These are phyloP conservation scores for Chrysosphaeria jannelii DNA, from an alignment of 2,329 filamentous ascomycete species.

Conservation along the genomic window DNA sequence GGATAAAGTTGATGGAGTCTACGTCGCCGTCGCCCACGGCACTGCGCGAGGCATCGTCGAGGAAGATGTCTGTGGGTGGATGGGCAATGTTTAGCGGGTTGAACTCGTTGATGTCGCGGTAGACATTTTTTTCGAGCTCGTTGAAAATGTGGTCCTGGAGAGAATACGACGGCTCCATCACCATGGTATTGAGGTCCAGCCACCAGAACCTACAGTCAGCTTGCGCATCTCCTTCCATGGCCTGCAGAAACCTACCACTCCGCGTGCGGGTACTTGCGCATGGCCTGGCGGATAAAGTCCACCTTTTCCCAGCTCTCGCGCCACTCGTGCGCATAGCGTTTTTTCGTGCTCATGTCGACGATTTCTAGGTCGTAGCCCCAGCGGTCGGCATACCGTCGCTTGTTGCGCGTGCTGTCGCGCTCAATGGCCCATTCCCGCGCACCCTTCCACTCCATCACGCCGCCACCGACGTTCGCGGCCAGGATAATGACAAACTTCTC, in stretches of 20 bases:
- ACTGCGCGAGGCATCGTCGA: conserved; percentile 47
- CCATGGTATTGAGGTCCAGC: conserved; percentile 88
- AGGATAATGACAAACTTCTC: conserved; percentile 82
- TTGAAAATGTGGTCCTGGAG: conserved; percentile 79
- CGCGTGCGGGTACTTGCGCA: conserved; percentile 81
- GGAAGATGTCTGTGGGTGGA: conserved; percentile 40
- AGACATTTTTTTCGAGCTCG: conserved; percentile 39
- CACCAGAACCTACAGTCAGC: conserved; percentile 98
- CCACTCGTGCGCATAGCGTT: conserved; percentile 96
- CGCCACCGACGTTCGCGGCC: conserved; percentile 77
- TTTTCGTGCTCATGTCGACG: conserved; percentile 96
- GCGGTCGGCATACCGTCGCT: conserved; percentile 53
- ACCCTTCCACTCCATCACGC: conserved; percentile 98
- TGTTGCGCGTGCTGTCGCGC: conserved; percentile 83
- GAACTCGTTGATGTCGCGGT: conserved; percentile 88
- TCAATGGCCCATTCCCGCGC: conserved; percentile 95
- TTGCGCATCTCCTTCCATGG: no score
- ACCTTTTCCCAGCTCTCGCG: conserved; percentile 98
- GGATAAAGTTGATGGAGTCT: conserved; percentile 57
- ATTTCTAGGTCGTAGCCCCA: conserved; percentile 95
- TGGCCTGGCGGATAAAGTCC: conserved; percentile 61
- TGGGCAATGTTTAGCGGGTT: conserved; percentile 88
- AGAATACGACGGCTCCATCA: conserved; percentile 87
- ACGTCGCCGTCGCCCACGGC: conserved; percentile 44
- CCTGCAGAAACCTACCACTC: conserved; percentile 90